Evolutionary conservation across 495 filamentous ascomycete species (phyloP), one percentile per base, ranked within the genome.

Genomic region (Cladorrhinum samala): DNA sequence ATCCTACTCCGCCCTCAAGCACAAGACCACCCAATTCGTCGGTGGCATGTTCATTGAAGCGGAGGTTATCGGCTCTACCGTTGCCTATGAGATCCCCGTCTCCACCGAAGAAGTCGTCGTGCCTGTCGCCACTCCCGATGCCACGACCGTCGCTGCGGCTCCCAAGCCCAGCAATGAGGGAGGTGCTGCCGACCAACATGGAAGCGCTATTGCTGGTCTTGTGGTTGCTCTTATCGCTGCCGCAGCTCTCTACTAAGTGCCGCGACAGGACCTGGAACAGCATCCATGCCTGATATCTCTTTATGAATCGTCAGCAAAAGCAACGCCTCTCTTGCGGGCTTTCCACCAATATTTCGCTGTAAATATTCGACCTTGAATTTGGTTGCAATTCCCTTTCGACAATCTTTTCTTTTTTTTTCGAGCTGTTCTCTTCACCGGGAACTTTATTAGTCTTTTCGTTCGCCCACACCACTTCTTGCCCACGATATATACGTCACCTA

Each of bases 171-270:
- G 60, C 48, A 72, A 68, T 51, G 73, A 75, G 58, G 72, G 62
- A 17, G 67, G 59, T 7, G 67, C 61, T 0, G 61, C 61, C 16
- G 62, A 68, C 14, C 67, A 75, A 51, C 65, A 69, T 16, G 68
- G 70, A 11, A 62, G 71, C 24, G 72, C 74, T 41, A 63, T 76
- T 17, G 72, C 72, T 14, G 72, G 72, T 17, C 58, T 78, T 23
- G 63, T 78, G 21, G 70, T 78, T 14, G 75, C 75, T 46, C 62
- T 77, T 6, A 65, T 78, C 13, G 75, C 73, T 17, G 72, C 72
- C 3, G 66, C 68, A 36, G 73, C 68, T 36, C 57, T 78, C 21
- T 66, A 71, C 21, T 78, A 51, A 69, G 39, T 23, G 3, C 25
- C 1, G 23, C 9, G 2, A 1, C 16, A 14, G n/a, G n/a, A n/a